Evolutionary conservation across 257 asterid genomes (phyloP), one percentile per base, ranked within the genome.

Genomic region (Craterostigma plantagineum): DNA sequence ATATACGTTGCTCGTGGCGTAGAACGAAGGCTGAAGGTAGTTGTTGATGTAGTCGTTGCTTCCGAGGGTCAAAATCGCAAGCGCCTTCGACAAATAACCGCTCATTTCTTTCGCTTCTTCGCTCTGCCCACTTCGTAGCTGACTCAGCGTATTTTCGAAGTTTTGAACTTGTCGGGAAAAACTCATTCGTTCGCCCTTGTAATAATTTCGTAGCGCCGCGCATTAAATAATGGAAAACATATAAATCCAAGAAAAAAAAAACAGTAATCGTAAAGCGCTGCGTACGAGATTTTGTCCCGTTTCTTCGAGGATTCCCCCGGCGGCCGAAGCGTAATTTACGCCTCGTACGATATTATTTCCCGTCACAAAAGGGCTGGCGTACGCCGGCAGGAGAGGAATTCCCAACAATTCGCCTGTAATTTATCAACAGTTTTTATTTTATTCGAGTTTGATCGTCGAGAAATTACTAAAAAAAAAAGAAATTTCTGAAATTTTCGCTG

Each of bases 261-360:
- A 11, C 7, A 7, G 30, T 23, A 23, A 23, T 23, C 6, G 6
- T 23, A 2, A 23, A 6, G 6, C 4, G 7, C 2, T 38, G 11
- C 14, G 38, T 75, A 80, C 91, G 9, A 73, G 79, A 49, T 56
- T 58, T 52, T 48, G 68, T 14, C 91, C 93, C 0, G 93, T 76
- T 39, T 68, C 91, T 40, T 73, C 75, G 40, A 80, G 85, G 56
- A 80, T 76, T 16, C 91, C 85, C 8, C 77, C 91, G 6, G 76
- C 91, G 16, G 91, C 93, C 1, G 91, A 80, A 38, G 93, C 93
- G 49, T 76, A 80, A 37, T 80, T 80, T 35, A 80, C 73, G 44
- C 93, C 93, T 18, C 48, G 63, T 3, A 64, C 47, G 52, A 71
- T 48, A 34, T 60, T 59, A 14, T n/a, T 27, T 14, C 54, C 70